phyloP scores from a whole-genome alignment of 306 rosid genomes.

The Neltuma alba region DNA sequence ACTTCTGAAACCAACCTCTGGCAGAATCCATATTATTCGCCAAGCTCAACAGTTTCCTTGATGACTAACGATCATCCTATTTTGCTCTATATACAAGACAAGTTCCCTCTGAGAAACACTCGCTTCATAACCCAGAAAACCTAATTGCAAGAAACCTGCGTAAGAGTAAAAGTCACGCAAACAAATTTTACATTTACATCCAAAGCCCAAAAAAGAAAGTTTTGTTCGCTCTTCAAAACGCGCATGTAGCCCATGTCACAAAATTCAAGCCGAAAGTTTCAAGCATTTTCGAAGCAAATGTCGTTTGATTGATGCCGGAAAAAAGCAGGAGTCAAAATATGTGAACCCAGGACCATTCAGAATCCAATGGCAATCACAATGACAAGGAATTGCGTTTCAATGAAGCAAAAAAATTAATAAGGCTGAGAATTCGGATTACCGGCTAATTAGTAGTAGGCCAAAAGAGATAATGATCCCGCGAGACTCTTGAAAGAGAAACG shows the following conservation, averaged over 20 bases:
- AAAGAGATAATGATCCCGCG: slow-evolving; percentile 37
- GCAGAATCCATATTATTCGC: slow-evolving; percentile 78
- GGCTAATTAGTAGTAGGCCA: slow-evolving; percentile 39
- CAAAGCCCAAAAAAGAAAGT: neutral
- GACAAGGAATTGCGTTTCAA: neutral
- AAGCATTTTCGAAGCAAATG: slow-evolving; percentile 25
- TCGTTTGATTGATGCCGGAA: neutral
- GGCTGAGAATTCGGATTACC: slow-evolving; percentile 62
- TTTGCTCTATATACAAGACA: neutral
- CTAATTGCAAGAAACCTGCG: slow-evolving; percentile 26
- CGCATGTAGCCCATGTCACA: neutral
- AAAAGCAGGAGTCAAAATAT: neutral
- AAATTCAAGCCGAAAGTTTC: neutral
- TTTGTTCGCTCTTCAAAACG: neutral
- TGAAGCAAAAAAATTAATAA: neutral
- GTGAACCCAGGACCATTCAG: slow-evolving; percentile 12
- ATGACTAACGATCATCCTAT: slow-evolving; percentile 34
- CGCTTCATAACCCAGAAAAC: slow-evolving; percentile 19
- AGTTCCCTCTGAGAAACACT: slow-evolving; percentile 5
- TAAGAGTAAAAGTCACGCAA: slow-evolving; percentile 6
- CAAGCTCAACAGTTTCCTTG: slow-evolving; percentile 23
- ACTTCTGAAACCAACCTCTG: slow-evolving; percentile 85
- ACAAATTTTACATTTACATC: neutral
- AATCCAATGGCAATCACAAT: neutral
- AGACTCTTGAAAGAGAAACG: slow-evolving; percentile 21